Evolutionary conservation across 2,329 filamentous ascomycete genomes (phyloP), one percentile per base, ranked within the genome.

Genomic region (Tolypocladium album): DNA sequence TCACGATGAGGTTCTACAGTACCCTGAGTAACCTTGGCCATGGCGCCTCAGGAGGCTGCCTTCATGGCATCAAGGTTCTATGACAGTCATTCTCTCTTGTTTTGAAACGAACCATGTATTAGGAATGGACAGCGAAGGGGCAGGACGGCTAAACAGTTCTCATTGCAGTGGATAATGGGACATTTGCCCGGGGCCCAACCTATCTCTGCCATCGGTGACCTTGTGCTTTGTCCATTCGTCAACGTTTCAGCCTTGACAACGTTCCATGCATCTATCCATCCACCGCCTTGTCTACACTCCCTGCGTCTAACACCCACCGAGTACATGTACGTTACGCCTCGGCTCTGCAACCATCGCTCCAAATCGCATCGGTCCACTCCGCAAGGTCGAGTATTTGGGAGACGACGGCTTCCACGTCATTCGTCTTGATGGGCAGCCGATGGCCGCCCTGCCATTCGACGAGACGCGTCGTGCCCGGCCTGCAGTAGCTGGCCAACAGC

Each of bases 361-460:
- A 56, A n/a, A 62, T 47, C 13, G 59, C 59, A 17, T 61, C 62
- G 0, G 62, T 60, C 47, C 57, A 38, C 53, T 52, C 58, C 4
- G 68, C 69, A 40, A 74, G 55, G 22, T 66, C 64, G 36, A 70
- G 39, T 2, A 74, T 71, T 17, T 64, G 57, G 0, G 55, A 58
- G 22, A 64, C 61, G 3, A 75, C 65, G 22, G 62, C 61, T n/a
- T 82, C 76, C 3, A 92, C 87, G 71, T 92, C 88, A 38, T 72
- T 74, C 27, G 74, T 76, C 76, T 88, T 89, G 61, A 92, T 79
- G 2, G 88, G 87, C 56, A 93, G 76, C 7, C 89, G 75, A 70
- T 93, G 89, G 1, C 78, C 80, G 0, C 88, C 89, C 60, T 89
- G 81, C 89, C 89, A 92, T 70, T 91, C 86, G 1, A 92, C 70